phyloP scores from a whole-genome alignment of 192 early-diverging fungal species.

The Podila clonocystis region DNA sequence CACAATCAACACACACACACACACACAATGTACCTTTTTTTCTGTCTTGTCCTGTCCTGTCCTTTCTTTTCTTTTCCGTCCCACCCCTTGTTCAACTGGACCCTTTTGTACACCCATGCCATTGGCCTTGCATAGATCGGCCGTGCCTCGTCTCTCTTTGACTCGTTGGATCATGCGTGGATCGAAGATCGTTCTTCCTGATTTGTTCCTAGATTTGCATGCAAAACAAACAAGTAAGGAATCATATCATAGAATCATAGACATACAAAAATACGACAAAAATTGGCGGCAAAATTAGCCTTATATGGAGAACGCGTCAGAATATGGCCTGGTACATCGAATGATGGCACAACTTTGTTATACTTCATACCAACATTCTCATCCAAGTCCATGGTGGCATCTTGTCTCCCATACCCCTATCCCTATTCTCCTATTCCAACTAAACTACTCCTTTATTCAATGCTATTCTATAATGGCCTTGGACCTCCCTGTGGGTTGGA shows the following conservation, averaged over 20 bases:
- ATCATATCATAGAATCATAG: background rate
- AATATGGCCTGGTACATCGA: background rate
- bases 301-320: background rate
- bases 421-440: no score
- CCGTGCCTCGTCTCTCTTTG: background rate
- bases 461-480: no score
- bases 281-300: background rate
- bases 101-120: conserved; percentile 3
- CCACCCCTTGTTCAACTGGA: background rate
- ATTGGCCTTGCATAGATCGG: background rate
- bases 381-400: no score
- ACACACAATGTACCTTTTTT: conserved; percentile 4
- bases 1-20: background rate
- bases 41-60: background rate
- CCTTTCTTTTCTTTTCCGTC: background rate
- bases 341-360: background rate
- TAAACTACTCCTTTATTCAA: no score
- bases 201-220: background rate
- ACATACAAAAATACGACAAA: background rate
- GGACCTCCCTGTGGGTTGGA: no score
- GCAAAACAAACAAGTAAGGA: conserved; percentile 1
- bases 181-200: conserved; percentile 2
- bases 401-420: no score
- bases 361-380: no score
- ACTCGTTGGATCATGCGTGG: background rate